Conservation (phyloP, 2,329 filamentous ascomycete species). For the Apiospora marii region DNA sequence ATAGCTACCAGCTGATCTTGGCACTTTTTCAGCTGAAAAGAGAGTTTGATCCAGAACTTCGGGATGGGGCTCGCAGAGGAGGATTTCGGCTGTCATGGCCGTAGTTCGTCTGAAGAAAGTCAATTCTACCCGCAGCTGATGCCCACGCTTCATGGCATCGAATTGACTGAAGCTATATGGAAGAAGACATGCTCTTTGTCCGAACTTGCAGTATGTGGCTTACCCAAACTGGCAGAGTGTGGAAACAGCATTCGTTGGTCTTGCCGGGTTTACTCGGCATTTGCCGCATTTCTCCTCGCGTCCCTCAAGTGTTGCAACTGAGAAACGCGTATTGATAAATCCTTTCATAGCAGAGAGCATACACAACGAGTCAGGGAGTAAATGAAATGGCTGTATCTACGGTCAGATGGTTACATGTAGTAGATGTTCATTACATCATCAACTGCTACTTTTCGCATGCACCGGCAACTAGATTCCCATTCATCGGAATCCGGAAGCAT, state of each 20-base stretch:
- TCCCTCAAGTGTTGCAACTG: neutral
- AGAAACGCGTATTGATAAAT: neutral
- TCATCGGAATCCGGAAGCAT: neutral
- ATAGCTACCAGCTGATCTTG: neutral
- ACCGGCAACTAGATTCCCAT: neutral
- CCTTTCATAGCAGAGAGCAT: neutral
- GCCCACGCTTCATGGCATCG: neutral
- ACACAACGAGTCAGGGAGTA: neutral
- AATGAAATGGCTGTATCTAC: neutral
- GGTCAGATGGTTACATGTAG: neutral
- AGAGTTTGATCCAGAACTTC: neutral
- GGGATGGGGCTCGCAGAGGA: neutral
- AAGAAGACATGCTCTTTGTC: neutral
- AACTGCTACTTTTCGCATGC: neutral
- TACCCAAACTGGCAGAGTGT: neutral
- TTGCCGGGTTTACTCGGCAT: neutral
- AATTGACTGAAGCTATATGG: neutral
- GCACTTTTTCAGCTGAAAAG: constrained; percentile 2
- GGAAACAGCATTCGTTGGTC: neutral
- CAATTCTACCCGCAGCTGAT: neutral
- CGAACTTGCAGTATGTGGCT: neutral
- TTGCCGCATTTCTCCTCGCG: neutral
- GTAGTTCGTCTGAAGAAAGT: neutral
- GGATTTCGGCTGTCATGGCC: neutral
- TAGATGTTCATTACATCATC: no score